phyloP scores from a whole-genome alignment of 1,284 basidiomycete species.

The Rhodotorula sp. region DNA sequence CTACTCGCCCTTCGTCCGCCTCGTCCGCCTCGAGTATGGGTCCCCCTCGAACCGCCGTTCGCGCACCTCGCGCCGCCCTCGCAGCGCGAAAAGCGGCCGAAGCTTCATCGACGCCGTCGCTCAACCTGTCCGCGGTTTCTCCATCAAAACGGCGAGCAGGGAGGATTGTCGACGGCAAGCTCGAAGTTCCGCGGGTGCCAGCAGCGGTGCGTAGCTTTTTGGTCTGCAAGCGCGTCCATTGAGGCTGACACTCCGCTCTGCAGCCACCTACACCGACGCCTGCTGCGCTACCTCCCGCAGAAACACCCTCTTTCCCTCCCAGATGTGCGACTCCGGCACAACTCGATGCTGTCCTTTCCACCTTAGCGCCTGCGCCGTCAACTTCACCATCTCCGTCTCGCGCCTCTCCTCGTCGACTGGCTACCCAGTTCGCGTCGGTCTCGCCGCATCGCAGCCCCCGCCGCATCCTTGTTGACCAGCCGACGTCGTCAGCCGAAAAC shows the following conservation, averaged over 20 bases:
- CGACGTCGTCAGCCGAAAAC: background rate
- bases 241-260: background rate
- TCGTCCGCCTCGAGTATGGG: background rate
- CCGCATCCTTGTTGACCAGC: constrained; percentile 11
- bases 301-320: background rate
- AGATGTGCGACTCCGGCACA: background rate
- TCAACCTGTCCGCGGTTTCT: background rate
- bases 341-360: background rate
- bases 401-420: background rate
- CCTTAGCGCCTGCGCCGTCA: background rate
- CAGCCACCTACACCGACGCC: background rate
- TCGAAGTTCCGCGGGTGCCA: background rate
- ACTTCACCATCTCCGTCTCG: background rate
- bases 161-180: background rate
- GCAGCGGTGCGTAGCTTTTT: background rate
- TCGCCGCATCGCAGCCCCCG: constrained; percentile 25
- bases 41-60: background rate
- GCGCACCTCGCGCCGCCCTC: constrained; percentile 7
- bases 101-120: background rate
- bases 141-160: constrained; percentile 1
- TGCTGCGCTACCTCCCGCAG: background rate
- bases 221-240: background rate
- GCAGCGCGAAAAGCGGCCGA: background rate
- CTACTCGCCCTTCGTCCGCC: background rate
- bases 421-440: background rate